Base-by-base conservation (phyloP, 2,329 filamentous ascomycete genomes). In the Diaporthe australafricana region DNA sequence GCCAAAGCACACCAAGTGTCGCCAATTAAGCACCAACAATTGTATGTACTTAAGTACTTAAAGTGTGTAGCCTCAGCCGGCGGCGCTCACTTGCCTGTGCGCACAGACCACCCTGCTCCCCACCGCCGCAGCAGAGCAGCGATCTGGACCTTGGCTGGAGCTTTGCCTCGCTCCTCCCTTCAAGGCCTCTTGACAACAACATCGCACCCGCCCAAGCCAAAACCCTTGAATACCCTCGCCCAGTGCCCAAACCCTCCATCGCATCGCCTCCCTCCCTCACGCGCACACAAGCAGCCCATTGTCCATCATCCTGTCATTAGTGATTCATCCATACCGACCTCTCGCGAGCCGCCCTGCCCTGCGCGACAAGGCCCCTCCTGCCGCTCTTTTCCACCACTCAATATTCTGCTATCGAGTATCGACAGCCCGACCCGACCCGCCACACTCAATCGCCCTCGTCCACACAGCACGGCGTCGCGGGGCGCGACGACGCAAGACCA, bases 391-490 rank as follows among this genome's bases (percentile, higher is more conserved):
- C n/a, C 60, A 63, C 60, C 60, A 32, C 42, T 3, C 60, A 65
- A 30, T 14, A 50, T 65, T 45, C 45, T 27, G 27, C n/a, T 65
- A 38, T 22, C 60, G 27, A 38, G 42, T 27, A 50, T 65, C 60
- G n/a, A 65, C 60, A 65, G n/a, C n/a, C n/a, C n/a, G n/a, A n/a
- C n/a, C n/a, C n/a, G n/a, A n/a, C 30, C 22, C 20, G 22, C n/a
- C 5, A 38, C 53, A 38, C 60, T 17, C 27, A 38, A 38, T 42
- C 60, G 45, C 45, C 60, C 30, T 65, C 30, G 45, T 38, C 14
- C 22, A n/a, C 4, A 38, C 60, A 65, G 52, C 70, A 70, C 70
- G 72, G 35, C 72, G 50, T 72, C 65, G 65, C 70, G 72, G 70
- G 65, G 63, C 72, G 32, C 65, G 70, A 50, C 47, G n/a, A 65